Evolutionary conservation across 495 filamentous ascomycete genomes (phyloP).

Genomic region (Cercophora newfieldiana): DNA sequence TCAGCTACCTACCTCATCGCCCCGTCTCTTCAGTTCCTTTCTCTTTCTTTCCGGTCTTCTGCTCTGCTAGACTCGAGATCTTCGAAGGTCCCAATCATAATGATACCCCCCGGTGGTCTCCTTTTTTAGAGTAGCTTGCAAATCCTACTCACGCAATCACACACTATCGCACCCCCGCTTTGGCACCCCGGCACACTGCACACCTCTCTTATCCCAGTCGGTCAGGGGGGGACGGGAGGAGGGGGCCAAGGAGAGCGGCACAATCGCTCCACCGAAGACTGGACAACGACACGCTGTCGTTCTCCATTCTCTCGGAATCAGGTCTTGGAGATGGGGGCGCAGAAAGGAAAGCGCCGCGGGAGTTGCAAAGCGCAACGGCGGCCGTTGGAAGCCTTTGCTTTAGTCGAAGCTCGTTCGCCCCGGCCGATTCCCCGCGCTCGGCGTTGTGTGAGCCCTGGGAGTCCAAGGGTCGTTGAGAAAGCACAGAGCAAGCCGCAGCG

Average conservation of each 20-base stretch:
- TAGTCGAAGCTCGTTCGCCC: neutral
- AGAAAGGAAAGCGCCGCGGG: neutral
- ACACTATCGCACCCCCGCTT: constrained; percentile 42
- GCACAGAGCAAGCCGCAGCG: neutral
- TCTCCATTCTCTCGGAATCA: neutral
- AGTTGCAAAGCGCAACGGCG: neutral
- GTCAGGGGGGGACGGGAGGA: constrained; percentile 21
- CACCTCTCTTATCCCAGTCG: constrained; percentile 27
- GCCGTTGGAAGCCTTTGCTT: neutral
- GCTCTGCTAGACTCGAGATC: constrained; percentile 1
- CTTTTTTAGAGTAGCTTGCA: constrained; percentile 29
- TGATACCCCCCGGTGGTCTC: neutral
- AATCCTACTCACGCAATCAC: constrained; percentile 41
- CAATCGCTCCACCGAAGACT: neutral
- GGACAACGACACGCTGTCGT: constrained; percentile 10
- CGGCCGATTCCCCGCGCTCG: neutral
- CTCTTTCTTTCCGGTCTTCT: no score
- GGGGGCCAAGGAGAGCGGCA: constrained; percentile 22
- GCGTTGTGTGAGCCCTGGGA: neutral
- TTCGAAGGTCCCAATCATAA: neutral
- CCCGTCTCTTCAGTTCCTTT: no score
- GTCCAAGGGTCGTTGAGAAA: neutral
- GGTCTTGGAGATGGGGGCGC: neutral
- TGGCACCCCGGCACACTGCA: constrained; percentile 29
- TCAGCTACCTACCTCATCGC: no score